Base-by-base conservation (phyloP, 345 rosid species). In the Bruguiera gymnorhiza region DNA sequence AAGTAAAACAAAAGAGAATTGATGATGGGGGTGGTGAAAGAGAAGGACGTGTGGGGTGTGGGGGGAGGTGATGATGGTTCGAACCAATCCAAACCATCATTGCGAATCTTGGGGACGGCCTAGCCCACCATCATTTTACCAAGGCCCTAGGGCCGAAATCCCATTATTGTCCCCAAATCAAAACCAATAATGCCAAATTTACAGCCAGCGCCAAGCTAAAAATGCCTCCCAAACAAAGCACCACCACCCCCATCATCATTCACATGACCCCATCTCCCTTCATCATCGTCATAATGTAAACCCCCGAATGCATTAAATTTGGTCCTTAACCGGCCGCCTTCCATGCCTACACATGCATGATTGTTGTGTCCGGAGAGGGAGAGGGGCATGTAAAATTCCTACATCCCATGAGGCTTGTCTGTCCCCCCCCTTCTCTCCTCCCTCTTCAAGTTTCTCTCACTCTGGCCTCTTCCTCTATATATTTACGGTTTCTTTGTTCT, bases 51-150 rank as follows among this genome's bases (percentile, higher is more conserved):
- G 75, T 20, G 60, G 27, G 32, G 46, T 10, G 46, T 39, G 60
- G 30, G 54, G 32, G 32, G 64, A 36, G 70, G 66, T 91, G 83
- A 87, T 87, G 91, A 89, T 86, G 89, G 88, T 85, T 82, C 74
- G 86, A 92, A 80, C 87, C 88, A 86, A 88, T 92, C 88, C 86
- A 76, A 86, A 76, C 82, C 89, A 92, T 92, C 92, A 89, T 92
- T 89, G 90, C 97, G 87, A 89, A 92, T 92, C 97, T 88, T 81
- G 79, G 76, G 82, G 83, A 83, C 82, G 89, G 79, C 85, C 87
- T 84, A 83, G 78, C 86, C 79, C 90, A 65, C 81, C 96, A 84
- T 87, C 89, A 83, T 87, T 79, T 84, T 84, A 51, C 55, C 63
- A 69, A 72, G 59, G 76, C 56, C 82, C 75, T 71, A 80, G 65